Percentiles rank a stretch among this genome's conserved stretches.
Conservation (phyloP, 352 stramenopile genomes). For the Globisporangium parvum region DNA sequence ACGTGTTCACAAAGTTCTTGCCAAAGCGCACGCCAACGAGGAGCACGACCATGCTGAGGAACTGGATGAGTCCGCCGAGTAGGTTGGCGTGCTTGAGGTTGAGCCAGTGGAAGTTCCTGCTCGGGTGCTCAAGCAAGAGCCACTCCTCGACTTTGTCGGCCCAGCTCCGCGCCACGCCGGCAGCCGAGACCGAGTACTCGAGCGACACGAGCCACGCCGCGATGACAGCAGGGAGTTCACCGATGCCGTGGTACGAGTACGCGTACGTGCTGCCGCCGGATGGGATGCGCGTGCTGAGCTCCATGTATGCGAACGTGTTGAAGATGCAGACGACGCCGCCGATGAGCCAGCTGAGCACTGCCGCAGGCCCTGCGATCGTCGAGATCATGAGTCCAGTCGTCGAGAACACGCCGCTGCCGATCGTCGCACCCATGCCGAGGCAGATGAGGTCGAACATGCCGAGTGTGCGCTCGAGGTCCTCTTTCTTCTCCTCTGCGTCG, state of each 20-base stretch:
- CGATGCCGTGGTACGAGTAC: slow-evolving; percentile 88
- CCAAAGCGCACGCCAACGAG: slow-evolving; percentile 79
- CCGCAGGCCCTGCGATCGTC: slow-evolving; percentile 60
- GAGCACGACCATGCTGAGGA: slow-evolving; percentile 58
- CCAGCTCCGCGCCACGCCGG: slow-evolving; percentile 89
- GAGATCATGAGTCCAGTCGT: slow-evolving; percentile 60
- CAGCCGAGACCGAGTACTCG: slow-evolving; percentile 85
- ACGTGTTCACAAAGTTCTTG: slow-evolving; percentile 79
- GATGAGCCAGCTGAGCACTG: slow-evolving; percentile 67
- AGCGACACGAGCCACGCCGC: slow-evolving; percentile 80
- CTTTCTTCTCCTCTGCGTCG: slow-evolving; percentile 38
- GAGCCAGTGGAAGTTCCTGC: slow-evolving; percentile 38
- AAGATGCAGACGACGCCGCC: slow-evolving; percentile 65
- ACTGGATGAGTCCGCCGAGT: slow-evolving; percentile 51
- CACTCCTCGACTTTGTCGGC: slow-evolving; percentile 85
- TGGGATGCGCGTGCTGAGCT: slow-evolving; percentile 75
- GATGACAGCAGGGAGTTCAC: slow-evolving; percentile 86
- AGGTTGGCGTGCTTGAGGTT: slow-evolving; percentile 48
- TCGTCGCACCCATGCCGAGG: slow-evolving; percentile 84
- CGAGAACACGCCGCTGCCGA: slow-evolving; percentile 87
- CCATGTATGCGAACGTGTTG: slow-evolving; percentile 82
- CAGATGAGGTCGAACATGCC: slow-evolving; percentile 78
- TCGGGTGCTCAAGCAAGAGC: slow-evolving; percentile 29
- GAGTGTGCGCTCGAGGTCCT: slow-evolving; percentile 45
- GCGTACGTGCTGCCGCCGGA: slow-evolving; percentile 87